Base-by-base conservation (phyloP, 2,329 filamentous ascomycete genomes). In the Sarocladiaceae sp. region DNA sequence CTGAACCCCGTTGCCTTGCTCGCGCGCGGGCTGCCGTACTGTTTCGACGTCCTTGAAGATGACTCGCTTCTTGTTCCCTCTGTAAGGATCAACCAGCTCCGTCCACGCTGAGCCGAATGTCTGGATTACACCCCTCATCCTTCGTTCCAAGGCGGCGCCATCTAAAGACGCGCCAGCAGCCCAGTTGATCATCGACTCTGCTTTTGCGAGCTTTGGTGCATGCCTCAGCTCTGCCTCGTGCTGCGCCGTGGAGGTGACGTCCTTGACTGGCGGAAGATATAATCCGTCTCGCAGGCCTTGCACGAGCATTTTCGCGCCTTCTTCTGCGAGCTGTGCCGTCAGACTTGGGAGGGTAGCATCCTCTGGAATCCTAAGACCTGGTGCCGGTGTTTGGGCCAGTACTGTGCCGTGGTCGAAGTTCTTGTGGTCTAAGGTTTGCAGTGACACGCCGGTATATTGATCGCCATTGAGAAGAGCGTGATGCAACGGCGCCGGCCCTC, bases 401-500 rank as follows among this genome's bases (percentile, higher is more conserved):
- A 96, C 74, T 2, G 69, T 62, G 21, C 93, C 93, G 48, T 81
- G 78, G 61, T 98, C 93, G 59, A 97, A 96, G 37, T 73, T 65
- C 13, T 68, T 65, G 2, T 80, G 74, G 60, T 96, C 80, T 29
- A 98, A 74, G 0, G 91, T 97, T 62, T 98, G 93, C 20, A 98
- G 70, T 0, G 86, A 85, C 18, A 96, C 75, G 19, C 93, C 93
- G 0, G 85, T 88, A 47, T 68, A 65, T 1, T 57, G 56, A 45
- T 78, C 69, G 11, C 73, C 67, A 21, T 74, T 66, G 12, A 97
- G 70, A 27, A 97, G 72, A n/a, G 87, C 80, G 62, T 90, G 85
- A 50, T 95, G 85, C 12, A 98, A 72, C 0, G 93, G 93, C 2
- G 93, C 88, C 10, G 93, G 78, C 2, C 93, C 93, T 47, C 85